Evolutionary conservation across 306 rosid genomes (phyloP).

Genomic region (Arachis hypogaea): DNA sequence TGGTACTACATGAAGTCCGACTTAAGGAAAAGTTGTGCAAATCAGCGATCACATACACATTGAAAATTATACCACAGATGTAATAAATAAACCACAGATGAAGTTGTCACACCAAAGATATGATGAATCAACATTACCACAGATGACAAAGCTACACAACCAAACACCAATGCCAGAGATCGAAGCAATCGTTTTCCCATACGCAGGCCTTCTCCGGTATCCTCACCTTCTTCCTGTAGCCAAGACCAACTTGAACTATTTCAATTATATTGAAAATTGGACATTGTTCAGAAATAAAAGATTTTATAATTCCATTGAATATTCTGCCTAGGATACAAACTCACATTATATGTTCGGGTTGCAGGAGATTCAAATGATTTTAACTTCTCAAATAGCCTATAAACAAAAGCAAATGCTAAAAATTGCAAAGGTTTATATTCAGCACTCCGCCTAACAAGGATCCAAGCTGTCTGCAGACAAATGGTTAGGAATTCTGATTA

Average conservation of each 20-base stretch:
- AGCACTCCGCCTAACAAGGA: slow-evolving; percentile 65
- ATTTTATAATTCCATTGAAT: not conserved
- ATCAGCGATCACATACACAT: not conserved
- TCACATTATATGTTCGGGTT: slow-evolving; percentile 68
- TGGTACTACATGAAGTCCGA: slow-evolving; percentile 23
- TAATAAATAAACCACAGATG: too few species aligned
- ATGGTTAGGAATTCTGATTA: slow-evolving; percentile 35
- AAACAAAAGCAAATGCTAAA: slow-evolving; percentile 87
- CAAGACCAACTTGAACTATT: slow-evolving; percentile 42
- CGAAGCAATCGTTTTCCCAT: slow-evolving; percentile 95
- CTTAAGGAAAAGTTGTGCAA: slow-evolving; percentile 19
- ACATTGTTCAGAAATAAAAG: slow-evolving; percentile 28
- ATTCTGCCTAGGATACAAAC: slow-evolving; percentile 42
- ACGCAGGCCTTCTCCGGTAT: slow-evolving; percentile 79
- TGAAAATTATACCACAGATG: too few species aligned
- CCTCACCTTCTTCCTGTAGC: slow-evolving; percentile 95
- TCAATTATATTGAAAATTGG: slow-evolving; percentile 17
- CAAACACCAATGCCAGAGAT: slow-evolving; percentile 84
- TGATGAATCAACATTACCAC: slow-evolving; percentile 61
- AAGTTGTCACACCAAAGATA: slow-evolving; percentile 35
- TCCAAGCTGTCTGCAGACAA: slow-evolving; percentile 84
- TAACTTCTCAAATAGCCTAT: slow-evolving; percentile 95
- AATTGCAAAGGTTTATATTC: slow-evolving; percentile 94
- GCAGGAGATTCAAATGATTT: slow-evolving; percentile 76
- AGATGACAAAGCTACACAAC: slow-evolving; percentile 84